Base-by-base conservation (phyloP, 768 basidiomycete species). In the Fibroporia radiculosa region DNA sequence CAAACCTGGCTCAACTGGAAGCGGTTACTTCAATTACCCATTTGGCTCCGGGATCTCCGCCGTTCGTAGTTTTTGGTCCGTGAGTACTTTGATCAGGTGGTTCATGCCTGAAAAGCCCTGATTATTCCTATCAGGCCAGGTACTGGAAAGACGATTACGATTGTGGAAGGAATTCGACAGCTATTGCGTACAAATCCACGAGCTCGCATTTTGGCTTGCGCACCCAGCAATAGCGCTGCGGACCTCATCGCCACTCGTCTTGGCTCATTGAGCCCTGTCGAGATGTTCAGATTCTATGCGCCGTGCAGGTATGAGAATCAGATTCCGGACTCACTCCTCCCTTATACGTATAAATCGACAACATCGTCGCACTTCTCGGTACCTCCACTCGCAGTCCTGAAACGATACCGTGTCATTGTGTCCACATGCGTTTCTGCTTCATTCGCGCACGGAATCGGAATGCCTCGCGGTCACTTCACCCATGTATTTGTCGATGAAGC, bases 401-500 rank as follows among this genome's bases (percentile, higher is more conserved):
- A 45, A n/a, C 62, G 57, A 25, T 80, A 64, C 54, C 68, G 72
- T 3, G 74, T 80, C 7, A 64, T 83, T 18, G 72, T 82, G 0
- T 63, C 75, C 3, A 83, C 80, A 0, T 82, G 80, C 56, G 50
- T 77, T 8, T 73, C 77, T 0, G 80, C 69, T 1, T 67, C 67
- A 4, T 63, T 76, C 1, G 69, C 73, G 3, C 66, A 71, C 22
- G 66, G 65, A 4, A 50, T 79, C 7, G 78, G 78, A 0, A 29
- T 80, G 19, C 56, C 60, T 24, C 60, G 68, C 12, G 80, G 80
- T 0, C 75, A 79, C 55, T 83, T 75, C 51, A 72, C 60, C 1
- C 75, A 81, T 49, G 74, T 83, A 14, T 75, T 83, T 50, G 62
- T 79, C 31, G 80, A 83, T 51, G 80, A 83, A 48, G 80, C 78